Percentiles rank a stretch among this genome's conserved stretches.
These are phyloP conservation scores for Letharia lupina DNA, from an alignment of 495 filamentous ascomycete species.

Conservation along the genomic window DNA sequence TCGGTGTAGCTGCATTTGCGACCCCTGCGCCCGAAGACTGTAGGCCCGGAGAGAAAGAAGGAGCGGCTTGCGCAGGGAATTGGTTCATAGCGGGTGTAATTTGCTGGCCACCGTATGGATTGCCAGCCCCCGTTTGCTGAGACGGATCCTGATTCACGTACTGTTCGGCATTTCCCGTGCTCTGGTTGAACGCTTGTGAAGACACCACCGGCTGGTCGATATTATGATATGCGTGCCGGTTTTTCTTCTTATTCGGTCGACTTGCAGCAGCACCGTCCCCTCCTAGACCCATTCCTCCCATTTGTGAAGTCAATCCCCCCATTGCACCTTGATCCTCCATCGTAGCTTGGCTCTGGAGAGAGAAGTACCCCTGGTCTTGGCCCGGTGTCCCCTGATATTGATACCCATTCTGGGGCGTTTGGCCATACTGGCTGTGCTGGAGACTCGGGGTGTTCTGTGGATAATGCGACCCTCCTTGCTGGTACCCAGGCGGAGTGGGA, in stretches of 20 bases:
- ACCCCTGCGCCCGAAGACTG: slow-evolving; percentile 22
- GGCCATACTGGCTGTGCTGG: slow-evolving; percentile 22
- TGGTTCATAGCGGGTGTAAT: slow-evolving; percentile 51
- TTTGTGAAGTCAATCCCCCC: slow-evolving; percentile 69
- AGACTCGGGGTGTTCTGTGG: slow-evolving; percentile 16
- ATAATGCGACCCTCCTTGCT: slow-evolving; percentile 22
- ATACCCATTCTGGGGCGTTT: slow-evolving; percentile 24
- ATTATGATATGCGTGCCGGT: slow-evolving; percentile 84
- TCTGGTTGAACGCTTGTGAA: slow-evolving; percentile 59
- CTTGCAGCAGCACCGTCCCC: slow-evolving; percentile 48
- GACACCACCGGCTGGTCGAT: slow-evolving; percentile 61
- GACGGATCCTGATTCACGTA: slow-evolving; percentile 62
- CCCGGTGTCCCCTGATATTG: slow-evolving; percentile 26
- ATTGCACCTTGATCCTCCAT: slow-evolving; percentile 34
- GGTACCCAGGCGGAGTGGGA: slow-evolving; percentile 28
- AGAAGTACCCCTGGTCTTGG: slow-evolving; percentile 29
- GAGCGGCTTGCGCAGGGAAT: slow-evolving; percentile 53
- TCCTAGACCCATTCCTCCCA: slow-evolving; percentile 72
- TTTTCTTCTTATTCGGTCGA: slow-evolving; percentile 76
- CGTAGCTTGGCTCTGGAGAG: slow-evolving; percentile 20
- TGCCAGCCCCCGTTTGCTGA: slow-evolving; percentile 33
- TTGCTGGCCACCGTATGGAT: slow-evolving; percentile 34
- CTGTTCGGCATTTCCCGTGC: slow-evolving; percentile 49
- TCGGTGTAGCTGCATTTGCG: slow-evolving; percentile 11
- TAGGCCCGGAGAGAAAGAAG: slow-evolving; percentile 48